Conservation (phyloP, 2,329 filamentous ascomycete species). For the Paramyrothecium sp. region DNA sequence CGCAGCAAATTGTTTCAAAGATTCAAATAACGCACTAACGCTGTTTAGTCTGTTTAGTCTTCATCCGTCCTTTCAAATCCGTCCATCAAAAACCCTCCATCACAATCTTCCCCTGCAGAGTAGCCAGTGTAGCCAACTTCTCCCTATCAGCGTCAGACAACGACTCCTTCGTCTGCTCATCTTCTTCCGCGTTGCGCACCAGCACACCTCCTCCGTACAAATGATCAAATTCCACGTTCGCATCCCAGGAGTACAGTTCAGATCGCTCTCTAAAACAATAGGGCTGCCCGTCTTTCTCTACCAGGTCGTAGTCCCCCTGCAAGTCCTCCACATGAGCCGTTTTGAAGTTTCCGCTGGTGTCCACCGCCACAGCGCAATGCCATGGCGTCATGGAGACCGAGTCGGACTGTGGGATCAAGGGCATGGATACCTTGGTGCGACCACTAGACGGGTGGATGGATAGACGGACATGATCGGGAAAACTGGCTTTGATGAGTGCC, state of each 20-base stretch:
- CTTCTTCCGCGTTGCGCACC: background rate
- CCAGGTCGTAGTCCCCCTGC: slow-evolving; percentile 1
- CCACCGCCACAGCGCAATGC: slow-evolving; percentile 11
- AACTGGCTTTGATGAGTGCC: slow-evolving; percentile 4
- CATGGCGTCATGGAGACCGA: slow-evolving; percentile 10
- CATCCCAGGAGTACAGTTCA: slow-evolving; percentile 1
- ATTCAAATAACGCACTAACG: too few relatives aligned
- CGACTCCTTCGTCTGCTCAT: background rate
- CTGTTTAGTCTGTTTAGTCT: too few relatives aligned
- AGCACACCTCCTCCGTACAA: slow-evolving; percentile 2
- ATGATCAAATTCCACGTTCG: slow-evolving; percentile 4
- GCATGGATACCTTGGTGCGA: slow-evolving; percentile 11
- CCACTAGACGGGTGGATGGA: slow-evolving; percentile 9
- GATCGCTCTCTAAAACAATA: slow-evolving; percentile 6
- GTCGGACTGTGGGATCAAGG: slow-evolving; percentile 8
- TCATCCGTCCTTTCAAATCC: background rate
- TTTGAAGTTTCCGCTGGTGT: slow-evolving; percentile 7
- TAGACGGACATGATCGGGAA: slow-evolving; percentile 6
- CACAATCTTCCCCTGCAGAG: slow-evolving; percentile 1
- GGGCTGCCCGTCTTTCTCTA: slow-evolving; percentile 1
- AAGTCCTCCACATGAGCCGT: slow-evolving; percentile 2
- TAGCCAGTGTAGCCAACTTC: background rate
- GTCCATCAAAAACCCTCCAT: background rate
- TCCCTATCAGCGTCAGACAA: slow-evolving; percentile 4
- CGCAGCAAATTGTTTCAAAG: too few relatives aligned